Conservation (phyloP, 805 yeast species). For the Metschnikowia cerradonensis region DNA sequence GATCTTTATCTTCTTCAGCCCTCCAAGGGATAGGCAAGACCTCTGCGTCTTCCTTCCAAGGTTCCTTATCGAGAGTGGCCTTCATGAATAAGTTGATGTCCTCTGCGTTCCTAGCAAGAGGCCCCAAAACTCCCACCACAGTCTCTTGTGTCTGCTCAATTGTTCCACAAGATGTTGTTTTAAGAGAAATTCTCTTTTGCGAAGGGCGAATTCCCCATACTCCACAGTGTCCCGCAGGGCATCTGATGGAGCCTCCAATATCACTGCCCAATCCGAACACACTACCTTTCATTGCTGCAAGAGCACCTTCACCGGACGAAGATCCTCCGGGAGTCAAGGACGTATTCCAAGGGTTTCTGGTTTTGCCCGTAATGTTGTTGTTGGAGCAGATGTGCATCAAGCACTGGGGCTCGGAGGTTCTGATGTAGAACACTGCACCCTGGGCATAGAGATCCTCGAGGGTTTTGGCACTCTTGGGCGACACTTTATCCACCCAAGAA, state of each 20-base stretch:
- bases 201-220: constrained; percentile 19
- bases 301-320: constrained; percentile 18
- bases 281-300: constrained; percentile 18
- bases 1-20: constrained; percentile 9
- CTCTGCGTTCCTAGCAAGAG: constrained; percentile 16
- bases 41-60: constrained; percentile 16
- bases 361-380: constrained; percentile 18
- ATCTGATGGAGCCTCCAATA: constrained; percentile 18
- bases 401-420: constrained; percentile 18
- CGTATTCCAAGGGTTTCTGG: constrained; percentile 18
- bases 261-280: constrained; percentile 19
- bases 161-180: constrained; percentile 8
- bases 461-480: constrained; percentile 8
- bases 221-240: constrained; percentile 19
- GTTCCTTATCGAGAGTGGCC: constrained; percentile 13
- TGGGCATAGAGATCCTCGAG: constrained; percentile 11
- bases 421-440: constrained; percentile 18
- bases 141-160: constrained; percentile 12
- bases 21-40: constrained; percentile 18
- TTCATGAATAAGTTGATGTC: constrained; percentile 18
- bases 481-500: constrained; percentile 14
- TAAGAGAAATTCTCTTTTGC: constrained; percentile 13
- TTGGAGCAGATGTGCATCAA: constrained; percentile 18
- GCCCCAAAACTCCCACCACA: constrained; percentile 15
- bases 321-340: constrained; percentile 17